Conservation (phyloP, 441 rosid genomes). For the Pelargonium fulgidum region DNA sequence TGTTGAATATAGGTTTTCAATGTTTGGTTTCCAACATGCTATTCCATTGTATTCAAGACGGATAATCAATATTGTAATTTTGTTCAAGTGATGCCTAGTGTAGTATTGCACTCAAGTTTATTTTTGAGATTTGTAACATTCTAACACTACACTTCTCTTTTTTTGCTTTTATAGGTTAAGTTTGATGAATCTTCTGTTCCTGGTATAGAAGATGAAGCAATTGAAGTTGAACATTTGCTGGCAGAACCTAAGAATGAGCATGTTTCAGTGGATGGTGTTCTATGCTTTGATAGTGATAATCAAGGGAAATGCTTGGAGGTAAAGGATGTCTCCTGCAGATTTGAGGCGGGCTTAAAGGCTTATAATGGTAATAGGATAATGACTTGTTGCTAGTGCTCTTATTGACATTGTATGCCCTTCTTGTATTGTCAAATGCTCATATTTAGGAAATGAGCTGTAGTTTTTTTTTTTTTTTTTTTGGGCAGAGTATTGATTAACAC, state of each 20-base stretch:
- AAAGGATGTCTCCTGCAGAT: slow-evolving; percentile 41
- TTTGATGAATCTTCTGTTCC: slow-evolving; percentile 37
- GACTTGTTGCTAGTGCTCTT: slow-evolving; percentile 16
- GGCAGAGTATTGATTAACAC: background rate
- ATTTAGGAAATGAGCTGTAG: background rate
- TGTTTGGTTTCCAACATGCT: too few species aligned
- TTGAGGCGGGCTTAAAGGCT: slow-evolving; percentile 38
- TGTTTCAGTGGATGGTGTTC: slow-evolving; percentile 40
- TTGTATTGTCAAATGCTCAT: background rate
- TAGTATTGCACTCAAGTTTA: background rate
- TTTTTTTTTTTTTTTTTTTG: too few species aligned
- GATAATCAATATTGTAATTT: too few species aligned
- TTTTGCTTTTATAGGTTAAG: slow-evolving; percentile 29
- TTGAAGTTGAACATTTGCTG: slow-evolving; percentile 36
- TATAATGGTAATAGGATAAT: slow-evolving; percentile 33
- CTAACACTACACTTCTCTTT: background rate
- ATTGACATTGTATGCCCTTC: background rate
- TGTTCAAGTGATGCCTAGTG: background rate
- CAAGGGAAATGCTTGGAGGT: slow-evolving; percentile 35
- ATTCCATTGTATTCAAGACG: too few species aligned
- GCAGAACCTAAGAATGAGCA: slow-evolving; percentile 49
- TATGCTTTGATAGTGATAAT: slow-evolving; percentile 43
- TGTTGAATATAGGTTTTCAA: too few species aligned
- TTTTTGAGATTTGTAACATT: slow-evolving; percentile 9
- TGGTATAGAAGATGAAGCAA: slow-evolving; percentile 37